Evolutionary conservation across 2,329 filamentous ascomycete species (phyloP), one percentile per base, ranked within the genome.

Genomic region (Helminthosporium solani): DNA sequence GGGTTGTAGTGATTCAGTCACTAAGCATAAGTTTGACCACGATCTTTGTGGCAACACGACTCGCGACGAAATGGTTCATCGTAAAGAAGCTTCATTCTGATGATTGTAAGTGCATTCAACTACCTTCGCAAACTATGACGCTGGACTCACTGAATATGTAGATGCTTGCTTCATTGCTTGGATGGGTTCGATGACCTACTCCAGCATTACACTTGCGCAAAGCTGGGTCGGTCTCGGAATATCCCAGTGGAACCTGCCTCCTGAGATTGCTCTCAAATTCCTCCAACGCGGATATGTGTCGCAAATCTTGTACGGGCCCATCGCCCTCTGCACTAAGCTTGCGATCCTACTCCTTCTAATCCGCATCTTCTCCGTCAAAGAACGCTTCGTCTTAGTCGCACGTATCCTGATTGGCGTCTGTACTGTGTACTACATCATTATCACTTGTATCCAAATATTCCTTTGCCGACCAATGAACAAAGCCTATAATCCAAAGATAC

Each of bases 341-440:
- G 37, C 37, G 2, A 40, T 40, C 16, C 25, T 40, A 6, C 25
- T 30, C 7, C 25, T 40, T n/a, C 11, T 40, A 7, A 31, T 40
- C 12, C 37, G 37, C 4, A 31, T 40, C 15, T 40, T 40, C 12
- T 11, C 23, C 25, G 14, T 40, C 27, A 28, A 40, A 23, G 16
- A 28, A 18, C 37, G 37, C 8, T 40, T 40, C 19, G 37, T 40
- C 11, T 11, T 30, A 3, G 30, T 31, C 23, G 23, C 27, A 15
- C 37, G 37, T n/a, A 12, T 19, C 7, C n/a, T 40, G 9, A 40
- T 40, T n/a, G 37, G 37, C 3, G 37, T 40, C 3, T 31, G 23
- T 28, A 25, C 37, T 40, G 25, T 18, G 5, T 40, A 40, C 18
- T 40, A 40, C 14, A 31, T 40, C 37, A 23, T n/a, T 25, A 40